Evolutionary conservation across 1,139 yeast genomes (phyloP), one percentile per base, ranked within the genome.

Genomic region (Suhomyces atakaporum): DNA sequence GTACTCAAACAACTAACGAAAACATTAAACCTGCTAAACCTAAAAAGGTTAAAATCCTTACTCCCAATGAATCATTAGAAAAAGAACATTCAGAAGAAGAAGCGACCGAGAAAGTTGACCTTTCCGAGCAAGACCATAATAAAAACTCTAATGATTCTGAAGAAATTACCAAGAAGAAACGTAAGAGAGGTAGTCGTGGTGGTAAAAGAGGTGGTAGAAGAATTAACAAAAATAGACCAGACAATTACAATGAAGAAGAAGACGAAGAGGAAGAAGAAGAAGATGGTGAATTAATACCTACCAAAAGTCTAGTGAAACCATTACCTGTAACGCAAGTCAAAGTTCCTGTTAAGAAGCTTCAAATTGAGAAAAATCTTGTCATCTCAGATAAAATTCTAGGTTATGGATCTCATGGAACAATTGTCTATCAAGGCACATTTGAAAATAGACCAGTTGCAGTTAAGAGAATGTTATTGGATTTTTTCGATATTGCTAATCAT

Each of bases 361-460:
- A 68, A 42, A 65, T 69, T 31, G 75, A 69, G 41, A 79, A 76
- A 38, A 81, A 79, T 36, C 62, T 88, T 42, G 63, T 74, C 0
- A 78, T 90, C 2, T 79, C 94, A 0, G 85, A 85, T 46, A 79
- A 76, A 29, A 75, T 89, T 16, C 63, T 92, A 33, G 98, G 99
- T 1, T 88, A 87, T 56, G 99, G 99, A 1, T 88, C 97, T 1
- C 96, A 92, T 53, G 98, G 98, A 20, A 92, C 98, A 0, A 89
- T 90, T 18, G 98, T 92, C 1, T 88, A 81, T 57, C 79, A 84
- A 54, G 98, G 98, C 1, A 75, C 79, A 3, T 92, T 90, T 63
- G 97, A 90, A 52, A 84, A 81, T 49, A 73, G 98, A 35, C 96
- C 95, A 2, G 98, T 94, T 7, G 98, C 98, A 0, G 95, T 92